Conservation (phyloP, 192 early-diverging fungal genomes). For the Kickxella alabastrina region DNA sequence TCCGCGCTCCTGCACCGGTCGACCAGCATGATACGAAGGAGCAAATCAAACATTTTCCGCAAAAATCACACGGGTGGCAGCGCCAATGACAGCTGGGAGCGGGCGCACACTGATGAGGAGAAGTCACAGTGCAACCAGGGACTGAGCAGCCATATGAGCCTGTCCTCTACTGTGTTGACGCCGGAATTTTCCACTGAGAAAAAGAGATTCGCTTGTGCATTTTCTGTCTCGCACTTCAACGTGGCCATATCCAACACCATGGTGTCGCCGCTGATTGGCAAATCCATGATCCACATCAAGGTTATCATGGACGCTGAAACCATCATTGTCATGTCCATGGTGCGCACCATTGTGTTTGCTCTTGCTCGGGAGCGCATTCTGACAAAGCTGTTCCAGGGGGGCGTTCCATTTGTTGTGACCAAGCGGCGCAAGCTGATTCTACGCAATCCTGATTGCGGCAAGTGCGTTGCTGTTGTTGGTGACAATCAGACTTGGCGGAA, state of each 20-base stretch:
- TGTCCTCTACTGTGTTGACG: no score
- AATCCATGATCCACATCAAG: constrained; percentile 49
- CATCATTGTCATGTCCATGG: constrained; percentile 30
- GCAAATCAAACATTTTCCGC: constrained; percentile 8
- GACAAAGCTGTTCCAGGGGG: constrained; percentile 43
- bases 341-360: constrained; percentile 45
- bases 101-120: constrained; percentile 8
- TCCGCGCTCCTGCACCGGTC: constrained; percentile 43
- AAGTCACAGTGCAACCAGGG: neutral
- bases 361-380: constrained; percentile 45
- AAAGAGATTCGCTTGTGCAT: constrained; percentile 9
- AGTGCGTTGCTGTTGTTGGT: constrained; percentile 13
- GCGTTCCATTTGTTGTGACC: constrained; percentile 33
- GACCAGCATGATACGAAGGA: constrained; percentile 27
- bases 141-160: neutral
- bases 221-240: constrained; percentile 32
- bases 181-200: no score
- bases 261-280: constrained; percentile 36
- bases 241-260: constrained; percentile 12
- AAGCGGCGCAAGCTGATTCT: constrained; percentile 32
- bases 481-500: constrained; percentile 46
- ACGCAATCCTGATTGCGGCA: constrained; percentile 17
- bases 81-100: no score
- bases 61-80: no score
- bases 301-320: constrained; percentile 30